Conservation (phyloP, 805 yeast species). For the Schwanniomyces yamadae region DNA sequence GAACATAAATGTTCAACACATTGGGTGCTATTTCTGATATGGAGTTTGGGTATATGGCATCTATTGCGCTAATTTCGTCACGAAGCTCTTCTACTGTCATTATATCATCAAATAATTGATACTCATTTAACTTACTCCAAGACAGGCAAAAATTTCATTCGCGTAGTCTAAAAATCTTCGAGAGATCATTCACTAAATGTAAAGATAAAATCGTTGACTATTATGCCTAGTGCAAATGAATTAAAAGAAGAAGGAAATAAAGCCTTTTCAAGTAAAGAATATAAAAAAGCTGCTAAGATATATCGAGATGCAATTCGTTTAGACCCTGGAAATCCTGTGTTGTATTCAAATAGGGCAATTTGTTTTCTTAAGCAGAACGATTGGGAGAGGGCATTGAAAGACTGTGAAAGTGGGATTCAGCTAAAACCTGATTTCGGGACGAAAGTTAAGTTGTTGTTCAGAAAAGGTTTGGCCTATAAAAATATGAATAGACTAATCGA, state of each 20-base stretch:
- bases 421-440: slow-evolving; percentile 30
- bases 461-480: slow-evolving; percentile 45
- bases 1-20: slow-evolving; percentile 49
- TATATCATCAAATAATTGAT: no score
- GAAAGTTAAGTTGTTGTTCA: slow-evolving; percentile 48
- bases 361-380: slow-evolving; percentile 53
- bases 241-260: slow-evolving; percentile 51
- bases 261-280: slow-evolving; percentile 48
- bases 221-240: slow-evolving; percentile 20
- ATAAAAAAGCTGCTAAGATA: slow-evolving; percentile 46
- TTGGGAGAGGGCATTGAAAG: slow-evolving; percentile 49
- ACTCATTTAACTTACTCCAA: no score
- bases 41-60: slow-evolving; percentile 81
- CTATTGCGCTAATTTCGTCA: slow-evolving; percentile 80
- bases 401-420: slow-evolving; percentile 50
- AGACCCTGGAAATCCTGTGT: slow-evolving; percentile 51
- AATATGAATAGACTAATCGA: slow-evolving; percentile 21
- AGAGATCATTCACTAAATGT: no score
- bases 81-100: slow-evolving; percentile 46
- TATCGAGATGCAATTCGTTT: slow-evolving; percentile 56
- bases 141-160: no score
- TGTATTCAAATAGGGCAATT: slow-evolving; percentile 69
- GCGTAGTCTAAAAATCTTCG: no score
- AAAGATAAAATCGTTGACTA: not conserved
- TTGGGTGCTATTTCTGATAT: slow-evolving; percentile 37